Base-by-base conservation (phyloP, 805 yeast genomes). In the Wickerhamomyces bisporus region DNA sequence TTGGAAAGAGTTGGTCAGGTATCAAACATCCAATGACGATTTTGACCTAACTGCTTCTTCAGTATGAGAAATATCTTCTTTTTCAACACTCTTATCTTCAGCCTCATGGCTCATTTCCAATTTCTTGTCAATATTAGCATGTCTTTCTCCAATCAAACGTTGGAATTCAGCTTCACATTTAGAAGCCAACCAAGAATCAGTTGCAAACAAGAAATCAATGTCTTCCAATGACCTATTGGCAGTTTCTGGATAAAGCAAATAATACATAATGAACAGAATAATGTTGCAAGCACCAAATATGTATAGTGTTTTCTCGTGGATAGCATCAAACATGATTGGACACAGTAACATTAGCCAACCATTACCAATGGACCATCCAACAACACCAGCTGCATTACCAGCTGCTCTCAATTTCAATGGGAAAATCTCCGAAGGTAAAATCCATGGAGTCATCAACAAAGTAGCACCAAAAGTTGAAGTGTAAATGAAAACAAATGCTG, bases 301-400 rank as follows among this genome's bases (percentile, higher is more conserved):
- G 29, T 32, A 32, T 6, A 32, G 17, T 15, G 35, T 32, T 23
- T 32, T 32, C 14, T 32, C 35, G 10, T 32, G 35, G 18, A 32
- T 32, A 12, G 35, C 29, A 32, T 24, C 35, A 32, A 32, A 32
- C 35, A 32, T 32, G 21, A 32, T 32, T 17, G 35, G 35, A 25
- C 35, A 32, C 21, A 32, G 12, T 19, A 32, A 32, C 35, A 32
- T 32, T 11, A 32, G 18, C 35, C 35, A 32, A 32, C 35, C 35
- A 24, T 32, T 32, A 15, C 35, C 35, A 16, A 32, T 32, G 11
- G 35, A 32, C 35, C 35, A 32, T 16, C 35, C 35, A 5, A 32
- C 35, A 25, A 32, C 35, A 25, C 35, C 35, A 3, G 35, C 35
- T 11, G 35, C 35, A 25, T 32, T 32, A 24, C 35, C 35, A 24